Percentiles rank a stretch among this genome's conserved stretches.
These are phyloP conservation scores for Mortierella sp. DNA, from an alignment of 371 early-diverging fungal species.

Conservation along the genomic window DNA sequence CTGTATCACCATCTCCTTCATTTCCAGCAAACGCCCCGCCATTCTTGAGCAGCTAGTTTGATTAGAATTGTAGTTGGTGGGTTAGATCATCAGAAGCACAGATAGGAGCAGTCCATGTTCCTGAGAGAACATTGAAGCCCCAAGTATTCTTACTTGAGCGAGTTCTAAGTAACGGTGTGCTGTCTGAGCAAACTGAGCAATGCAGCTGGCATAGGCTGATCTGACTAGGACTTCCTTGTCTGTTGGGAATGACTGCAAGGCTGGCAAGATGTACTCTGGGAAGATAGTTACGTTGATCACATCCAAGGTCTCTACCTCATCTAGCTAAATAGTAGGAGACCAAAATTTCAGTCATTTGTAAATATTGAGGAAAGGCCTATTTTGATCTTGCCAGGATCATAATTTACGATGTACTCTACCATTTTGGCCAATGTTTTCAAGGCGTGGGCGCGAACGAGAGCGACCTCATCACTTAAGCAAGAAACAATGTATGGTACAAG, in stretches of 20 bases:
- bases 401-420: conserved; percentile 51
- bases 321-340: conserved; percentile 59
- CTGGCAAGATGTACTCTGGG: conserved; percentile 89
- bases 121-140: background rate
- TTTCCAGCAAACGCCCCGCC: conserved; percentile 63
- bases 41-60: conserved; percentile 63
- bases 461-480: conserved; percentile 74
- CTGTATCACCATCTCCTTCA: conserved; percentile 66
- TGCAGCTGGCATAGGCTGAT: conserved; percentile 82
- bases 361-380: background rate
- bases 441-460: conserved; percentile 79
- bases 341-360: background rate
- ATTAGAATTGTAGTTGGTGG: background rate
- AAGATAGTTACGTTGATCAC: conserved; percentile 88
- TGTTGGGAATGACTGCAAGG: conserved; percentile 70
- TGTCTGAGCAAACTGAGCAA: conserved; percentile 83
- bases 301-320: conserved; percentile 78
- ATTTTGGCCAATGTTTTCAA: conserved; percentile 81
- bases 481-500: conserved; percentile 85
- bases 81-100: background rate
- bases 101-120: background rate
- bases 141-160: conserved; percentile 57
- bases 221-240: conserved; percentile 86
- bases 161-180: conserved; percentile 80
- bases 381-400: background rate